These are phyloP conservation scores for Eutypa lata DNA, from an alignment of 2,329 filamentous ascomycete species.

Conservation along the genomic window DNA sequence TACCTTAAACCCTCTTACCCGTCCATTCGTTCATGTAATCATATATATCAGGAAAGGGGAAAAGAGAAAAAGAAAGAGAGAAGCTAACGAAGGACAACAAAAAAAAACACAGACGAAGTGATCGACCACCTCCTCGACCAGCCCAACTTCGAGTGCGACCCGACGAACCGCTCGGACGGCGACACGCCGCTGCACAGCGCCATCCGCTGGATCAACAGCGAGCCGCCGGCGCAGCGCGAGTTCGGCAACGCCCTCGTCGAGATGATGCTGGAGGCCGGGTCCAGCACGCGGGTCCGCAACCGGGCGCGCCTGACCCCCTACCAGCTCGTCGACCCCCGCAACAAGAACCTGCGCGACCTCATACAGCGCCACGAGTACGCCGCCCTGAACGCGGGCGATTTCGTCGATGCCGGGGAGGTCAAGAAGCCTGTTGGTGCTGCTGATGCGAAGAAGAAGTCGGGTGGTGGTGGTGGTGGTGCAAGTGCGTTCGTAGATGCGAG, in stretches of 20 bases:
- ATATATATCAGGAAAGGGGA: background rate
- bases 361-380: constrained; percentile 71
- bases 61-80: too few species aligned
- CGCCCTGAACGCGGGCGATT: constrained; percentile 55
- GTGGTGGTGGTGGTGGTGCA: constrained; percentile 16
- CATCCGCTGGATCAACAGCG: constrained; percentile 71
- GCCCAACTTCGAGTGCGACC: constrained; percentile 81
- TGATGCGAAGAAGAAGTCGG: constrained; percentile 13
- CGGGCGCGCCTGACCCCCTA: constrained; percentile 68
- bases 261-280: constrained; percentile 80
- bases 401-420: constrained; percentile 38
- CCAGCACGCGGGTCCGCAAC: constrained; percentile 57
- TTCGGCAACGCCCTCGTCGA: constrained; percentile 66
- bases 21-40: background rate
- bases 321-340: constrained; percentile 71
- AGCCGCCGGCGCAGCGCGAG: constrained; percentile 60
- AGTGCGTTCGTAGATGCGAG: constrained; percentile 14
- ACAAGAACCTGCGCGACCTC: constrained; percentile 57
- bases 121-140: constrained; percentile 82
- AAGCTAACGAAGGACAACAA: constrained; percentile 4
- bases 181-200: constrained; percentile 80
- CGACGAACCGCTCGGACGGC: constrained; percentile 64
- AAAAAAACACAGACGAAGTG: constrained; percentile 60
- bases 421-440: constrained; percentile 7
- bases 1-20: background rate